Base-by-base conservation (phyloP, 495 filamentous ascomycete species). In the Venustampulla echinocandica region DNA sequence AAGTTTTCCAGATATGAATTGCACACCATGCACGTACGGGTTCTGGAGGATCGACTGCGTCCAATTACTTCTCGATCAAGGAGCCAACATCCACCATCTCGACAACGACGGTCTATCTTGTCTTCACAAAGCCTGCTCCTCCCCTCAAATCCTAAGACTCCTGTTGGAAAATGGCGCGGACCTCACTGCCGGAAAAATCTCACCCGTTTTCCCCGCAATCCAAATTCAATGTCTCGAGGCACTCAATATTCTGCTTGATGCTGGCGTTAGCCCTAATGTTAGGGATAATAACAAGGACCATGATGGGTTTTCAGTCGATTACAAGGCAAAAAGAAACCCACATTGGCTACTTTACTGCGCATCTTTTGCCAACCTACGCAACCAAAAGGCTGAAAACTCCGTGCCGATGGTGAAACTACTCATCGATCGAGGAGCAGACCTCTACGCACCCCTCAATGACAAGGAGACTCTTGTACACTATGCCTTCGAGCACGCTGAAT, bases 31-130 rank as follows among this genome's bases (percentile, higher is more conserved):
- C 1, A 10, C 28, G 9, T 19, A 39, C 10, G 17, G 17, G 19
- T 30, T 35, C 19, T 52, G 49, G 49, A 35, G 37, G 9, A 42
- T 37, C 21, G 59, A 58, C 42, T 61, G 59, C 33, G 57, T 53
- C 10, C 33, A 44, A 32, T 42, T 61, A 6, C 54, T 72, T 14
- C 48, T 70, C 4, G 50, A 64, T 19, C 39, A 34, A 17, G 69
- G 69, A 2, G 67, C 65, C 1, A 61, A 72, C 43, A 54, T 58
- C 13, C 69, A 70, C 33, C 42, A 61, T 6, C 25, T 67, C 3
- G 64, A 61, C 25, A 28, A 46, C 10, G 46, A 56, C 19, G 57
- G 58, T 1, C 50, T 37, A 10, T 49, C 53, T 32, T 49, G 38
- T 44, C 35, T 60, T 41, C 30, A 39, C 27, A 41, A 52, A 44